A percentile compares a stretch with the other conserved stretches of the same genome.
phyloP scores from a whole-genome alignment of 352 stramenopile genomes.

The Globisporangium uncinulatum region DNA sequence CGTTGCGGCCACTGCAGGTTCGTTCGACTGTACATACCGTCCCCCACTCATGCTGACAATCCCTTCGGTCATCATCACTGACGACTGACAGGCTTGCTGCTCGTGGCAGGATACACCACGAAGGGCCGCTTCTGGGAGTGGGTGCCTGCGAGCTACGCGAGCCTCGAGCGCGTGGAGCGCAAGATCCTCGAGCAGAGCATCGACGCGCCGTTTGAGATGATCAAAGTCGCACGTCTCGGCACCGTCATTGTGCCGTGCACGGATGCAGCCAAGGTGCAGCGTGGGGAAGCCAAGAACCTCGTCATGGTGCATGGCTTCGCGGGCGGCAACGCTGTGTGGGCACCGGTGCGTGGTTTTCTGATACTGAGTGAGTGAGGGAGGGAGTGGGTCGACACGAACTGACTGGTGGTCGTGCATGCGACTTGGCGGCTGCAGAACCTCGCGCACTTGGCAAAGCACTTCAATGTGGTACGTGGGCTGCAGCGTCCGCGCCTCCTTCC shows the following conservation, averaged over 20 bases:
- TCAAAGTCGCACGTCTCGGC: conserved; percentile 68
- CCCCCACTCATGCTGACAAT: too few relatives aligned
- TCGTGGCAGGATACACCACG: conserved; percentile 51
- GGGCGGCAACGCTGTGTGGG: conserved; percentile 75
- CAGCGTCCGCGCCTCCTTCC: not conserved
- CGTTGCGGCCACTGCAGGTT: too few relatives aligned
- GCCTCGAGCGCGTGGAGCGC: conserved; percentile 56
- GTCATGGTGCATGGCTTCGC: conserved; percentile 82
- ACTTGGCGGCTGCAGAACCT: conserved; percentile 39
- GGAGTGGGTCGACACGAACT: not conserved
- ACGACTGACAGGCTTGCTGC: conserved; percentile 25
- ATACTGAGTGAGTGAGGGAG: not conserved
- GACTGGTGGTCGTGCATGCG: conserved; percentile 1
- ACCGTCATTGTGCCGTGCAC: conserved; percentile 78
- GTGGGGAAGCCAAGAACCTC: conserved; percentile 47
- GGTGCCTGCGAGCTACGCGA: conserved; percentile 64
- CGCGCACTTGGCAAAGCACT: conserved; percentile 64
- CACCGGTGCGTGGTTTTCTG: conserved; percentile 29
- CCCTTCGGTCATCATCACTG: conserved; percentile 1
- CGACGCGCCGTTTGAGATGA: conserved; percentile 60
- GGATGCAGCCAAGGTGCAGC: conserved; percentile 36
- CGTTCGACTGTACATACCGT: too few relatives aligned
- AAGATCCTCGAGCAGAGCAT: conserved; percentile 50
- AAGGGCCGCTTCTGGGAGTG: conserved; percentile 62
- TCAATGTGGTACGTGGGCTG: conserved; percentile 63